phyloP scores from a whole-genome alignment of 768 basidiomycete genomes.

The Leccinum aurantiacum region DNA sequence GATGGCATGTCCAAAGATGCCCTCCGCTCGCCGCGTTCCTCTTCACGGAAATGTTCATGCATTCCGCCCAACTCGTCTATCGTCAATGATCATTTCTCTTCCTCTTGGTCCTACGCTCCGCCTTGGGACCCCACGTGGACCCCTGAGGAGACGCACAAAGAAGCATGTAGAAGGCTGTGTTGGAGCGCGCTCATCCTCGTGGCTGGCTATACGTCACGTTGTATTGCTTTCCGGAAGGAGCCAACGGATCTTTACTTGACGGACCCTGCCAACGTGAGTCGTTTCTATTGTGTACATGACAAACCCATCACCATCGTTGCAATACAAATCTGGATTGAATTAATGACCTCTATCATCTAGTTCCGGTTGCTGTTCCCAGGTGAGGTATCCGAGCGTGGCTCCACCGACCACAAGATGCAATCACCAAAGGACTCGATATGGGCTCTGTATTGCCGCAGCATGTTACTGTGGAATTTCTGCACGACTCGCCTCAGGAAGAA shows the following conservation, averaged over 20 bases:
- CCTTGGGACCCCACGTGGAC: conserved; percentile 66
- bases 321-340: conserved; percentile 10
- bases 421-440: conserved; percentile 78
- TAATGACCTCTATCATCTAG: conserved; percentile 15
- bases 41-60: conserved; percentile 47
- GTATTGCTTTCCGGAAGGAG: conserved; percentile 61
- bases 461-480: conserved; percentile 79
- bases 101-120: conserved; percentile 48
- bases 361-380: conserved; percentile 68
- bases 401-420: conserved; percentile 41
- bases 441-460: conserved; percentile 79
- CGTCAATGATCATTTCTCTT: conserved; percentile 36
- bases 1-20: conserved; percentile 28
- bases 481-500: conserved; percentile 48
- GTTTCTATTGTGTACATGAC: conserved; percentile 4
- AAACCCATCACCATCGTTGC: conserved; percentile 11
- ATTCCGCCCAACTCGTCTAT: conserved; percentile 38
- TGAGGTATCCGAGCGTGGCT: conserved; percentile 56
- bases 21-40: conserved; percentile 29
- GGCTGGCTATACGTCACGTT: conserved; percentile 66
- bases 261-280: conserved; percentile 65
- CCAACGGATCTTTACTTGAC: conserved; percentile 57
- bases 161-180: conserved; percentile 73
- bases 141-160: conserved; percentile 53
- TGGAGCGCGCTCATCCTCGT: conserved; percentile 74